Evolutionary conservation across 495 filamentous ascomycete genomes (phyloP).

Genomic region (Viridothelium virens): DNA sequence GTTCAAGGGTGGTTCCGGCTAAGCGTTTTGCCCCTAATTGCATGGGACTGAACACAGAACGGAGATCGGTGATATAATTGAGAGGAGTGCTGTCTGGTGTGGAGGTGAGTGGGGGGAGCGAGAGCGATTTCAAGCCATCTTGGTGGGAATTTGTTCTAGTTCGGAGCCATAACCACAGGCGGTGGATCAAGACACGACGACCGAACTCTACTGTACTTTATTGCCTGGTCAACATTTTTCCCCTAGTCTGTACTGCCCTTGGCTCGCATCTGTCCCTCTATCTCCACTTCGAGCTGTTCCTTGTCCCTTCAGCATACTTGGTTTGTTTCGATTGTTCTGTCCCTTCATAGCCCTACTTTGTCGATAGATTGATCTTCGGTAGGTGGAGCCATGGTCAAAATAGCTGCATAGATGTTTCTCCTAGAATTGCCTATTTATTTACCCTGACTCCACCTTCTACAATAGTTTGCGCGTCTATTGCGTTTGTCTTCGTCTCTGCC

Average conservation of each 20-base stretch:
- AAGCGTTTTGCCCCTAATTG: conserved; percentile 38
- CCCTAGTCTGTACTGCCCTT: conserved; percentile 38
- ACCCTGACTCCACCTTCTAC: background rate
- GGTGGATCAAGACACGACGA: conserved; percentile 42
- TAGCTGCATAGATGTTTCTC: conserved; percentile 20
- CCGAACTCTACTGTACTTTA: conserved; percentile 49
- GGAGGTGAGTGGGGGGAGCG: conserved; percentile 26
- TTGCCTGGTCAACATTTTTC: conserved; percentile 46
- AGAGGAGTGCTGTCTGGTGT: conserved; percentile 23
- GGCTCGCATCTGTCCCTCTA: conserved; percentile 11
- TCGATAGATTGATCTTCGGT: conserved; percentile 21
- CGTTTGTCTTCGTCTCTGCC: no score
- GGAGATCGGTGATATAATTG: conserved; percentile 23
- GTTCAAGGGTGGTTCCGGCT: conserved; percentile 88
- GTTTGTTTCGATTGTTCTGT: conserved; percentile 15
- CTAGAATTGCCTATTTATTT: conserved; percentile 7
- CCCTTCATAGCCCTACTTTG: conserved; percentile 12
- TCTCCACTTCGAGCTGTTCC: conserved; percentile 22
- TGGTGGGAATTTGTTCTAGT: conserved; percentile 41
- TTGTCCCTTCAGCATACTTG: conserved; percentile 18
- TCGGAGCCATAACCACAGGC: conserved; percentile 37
- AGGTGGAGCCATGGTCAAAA: conserved; percentile 17
- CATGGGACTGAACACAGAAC: conserved; percentile 10
- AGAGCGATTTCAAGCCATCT: conserved; percentile 10
- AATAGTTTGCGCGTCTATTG: background rate